Percentiles rank a stretch among this genome's conserved stretches.
Evolutionary conservation across 129 eudicot genomes (phyloP).

Genomic region (Daucus carota): DNA sequence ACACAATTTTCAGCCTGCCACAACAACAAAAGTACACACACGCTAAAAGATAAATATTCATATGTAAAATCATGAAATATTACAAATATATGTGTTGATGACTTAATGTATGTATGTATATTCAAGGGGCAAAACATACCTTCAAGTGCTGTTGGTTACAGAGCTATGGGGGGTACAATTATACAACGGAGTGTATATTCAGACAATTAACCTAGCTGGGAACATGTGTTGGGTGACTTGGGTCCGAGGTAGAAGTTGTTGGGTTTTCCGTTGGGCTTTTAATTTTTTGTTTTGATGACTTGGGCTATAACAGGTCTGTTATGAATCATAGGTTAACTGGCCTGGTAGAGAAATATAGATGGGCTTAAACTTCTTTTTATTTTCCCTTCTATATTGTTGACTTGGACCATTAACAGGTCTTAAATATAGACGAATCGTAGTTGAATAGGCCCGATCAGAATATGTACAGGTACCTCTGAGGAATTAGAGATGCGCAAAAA

Average conservation of each 20-base stretch:
- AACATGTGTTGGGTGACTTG: neutral
- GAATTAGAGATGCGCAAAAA: too few relatives aligned
- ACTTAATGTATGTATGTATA: too few relatives aligned
- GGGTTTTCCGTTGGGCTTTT: neutral
- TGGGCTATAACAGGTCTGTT: too few relatives aligned
- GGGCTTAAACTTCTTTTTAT: too few relatives aligned
- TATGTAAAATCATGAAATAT: neutral
- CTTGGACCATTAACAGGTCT: too few relatives aligned
- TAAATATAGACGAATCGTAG: too few relatives aligned
- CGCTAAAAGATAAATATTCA: neutral
- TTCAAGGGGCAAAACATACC: neutral
- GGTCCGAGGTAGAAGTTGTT: neutral
- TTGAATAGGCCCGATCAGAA: too few relatives aligned
- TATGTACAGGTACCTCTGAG: too few relatives aligned
- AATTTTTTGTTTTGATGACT: too few relatives aligned
- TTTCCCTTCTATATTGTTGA: too few relatives aligned
- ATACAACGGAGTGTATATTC: neutral
- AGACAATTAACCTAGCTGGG: neutral
- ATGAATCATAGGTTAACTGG: too few relatives aligned
- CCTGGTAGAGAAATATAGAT: too few relatives aligned
- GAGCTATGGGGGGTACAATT: neutral
- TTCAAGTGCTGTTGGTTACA: neutral
- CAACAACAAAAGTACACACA: neutral
- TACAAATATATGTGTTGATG: neutral
- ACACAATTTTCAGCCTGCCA: neutral